These are phyloP conservation scores for Podospora pseudoanserina DNA, from an alignment of 495 filamentous ascomycete species.

Conservation along the genomic window DNA sequence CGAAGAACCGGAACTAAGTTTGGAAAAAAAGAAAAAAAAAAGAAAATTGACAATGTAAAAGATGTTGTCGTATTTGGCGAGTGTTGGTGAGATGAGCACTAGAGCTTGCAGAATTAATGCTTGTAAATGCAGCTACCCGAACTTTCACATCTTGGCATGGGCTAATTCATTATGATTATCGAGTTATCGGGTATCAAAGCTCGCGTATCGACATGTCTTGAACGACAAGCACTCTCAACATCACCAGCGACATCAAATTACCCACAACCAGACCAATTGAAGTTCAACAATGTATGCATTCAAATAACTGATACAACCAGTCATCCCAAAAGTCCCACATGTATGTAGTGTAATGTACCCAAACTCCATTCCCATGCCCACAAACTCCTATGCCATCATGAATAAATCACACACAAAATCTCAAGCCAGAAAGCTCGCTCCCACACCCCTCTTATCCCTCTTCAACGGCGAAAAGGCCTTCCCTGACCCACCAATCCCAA, in stretches of 20 bases:
- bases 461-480: constrained; percentile 76
- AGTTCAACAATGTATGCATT: neutral
- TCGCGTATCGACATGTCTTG: neutral
- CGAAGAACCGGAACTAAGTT: neutral
- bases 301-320: neutral
- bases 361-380: constrained; percentile 1
- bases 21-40: neutral
- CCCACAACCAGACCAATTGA: neutral
- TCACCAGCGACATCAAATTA: neutral
- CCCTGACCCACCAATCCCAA: constrained; percentile 38
- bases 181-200: neutral
- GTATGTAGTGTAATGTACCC: neutral
- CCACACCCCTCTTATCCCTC: constrained; percentile 61
- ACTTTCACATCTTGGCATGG: neutral
- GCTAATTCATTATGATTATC: neutral
- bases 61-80: neutral
- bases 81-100: neutral
- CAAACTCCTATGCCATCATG: neutral
- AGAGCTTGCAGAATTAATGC: neutral
- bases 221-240: neutral
- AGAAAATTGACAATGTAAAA: neutral
- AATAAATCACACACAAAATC: neutral
- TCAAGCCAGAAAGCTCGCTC: constrained; percentile 52
- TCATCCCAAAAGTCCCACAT: constrained; percentile 10
- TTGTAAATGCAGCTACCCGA: neutral